Conservation (phyloP, 208 protist species). For the Naegleria fowleri region DNA sequence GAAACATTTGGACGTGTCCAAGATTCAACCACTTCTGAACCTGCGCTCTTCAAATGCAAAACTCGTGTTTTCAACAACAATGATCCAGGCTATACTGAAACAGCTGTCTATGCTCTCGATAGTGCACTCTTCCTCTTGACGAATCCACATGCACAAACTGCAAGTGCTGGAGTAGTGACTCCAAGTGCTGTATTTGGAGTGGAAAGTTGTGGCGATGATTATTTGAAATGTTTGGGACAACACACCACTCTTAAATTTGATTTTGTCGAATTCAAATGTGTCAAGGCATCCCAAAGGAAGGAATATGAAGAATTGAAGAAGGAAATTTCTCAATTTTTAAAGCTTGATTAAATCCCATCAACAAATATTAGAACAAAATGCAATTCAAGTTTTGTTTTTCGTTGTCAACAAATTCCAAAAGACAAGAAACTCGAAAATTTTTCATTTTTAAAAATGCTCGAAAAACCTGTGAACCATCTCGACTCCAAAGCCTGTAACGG, state of each 20-base stretch:
- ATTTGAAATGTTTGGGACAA: background rate
- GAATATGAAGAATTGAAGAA: background rate
- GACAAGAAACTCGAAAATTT: too few species aligned
- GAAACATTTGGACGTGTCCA: background rate
- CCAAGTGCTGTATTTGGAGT: background rate
- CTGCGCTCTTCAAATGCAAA: background rate
- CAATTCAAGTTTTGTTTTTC: too few species aligned
- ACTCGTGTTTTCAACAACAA: background rate
- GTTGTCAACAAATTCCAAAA: too few species aligned
- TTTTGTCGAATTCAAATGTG: background rate
- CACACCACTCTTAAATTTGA: background rate
- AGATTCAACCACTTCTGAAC: background rate
- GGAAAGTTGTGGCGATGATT: background rate
- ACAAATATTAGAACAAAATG: too few species aligned
- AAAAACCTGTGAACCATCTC: background rate
- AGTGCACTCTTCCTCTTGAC: background rate
- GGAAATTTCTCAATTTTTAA: background rate
- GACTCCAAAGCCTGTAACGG: background rate
- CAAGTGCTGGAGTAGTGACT: background rate
- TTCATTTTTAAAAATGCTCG: background rate
- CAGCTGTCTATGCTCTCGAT: background rate
- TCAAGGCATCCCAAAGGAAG: background rate
- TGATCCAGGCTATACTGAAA: slow-evolving; percentile 19
- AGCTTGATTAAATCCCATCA: background rate
- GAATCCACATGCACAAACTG: background rate